A percentile compares a stretch with the other conserved stretches of the same genome.
These are phyloP conservation scores for Moricandia moricandioides DNA, from an alignment of 345 rosid genomes.

Conservation along the genomic window DNA sequence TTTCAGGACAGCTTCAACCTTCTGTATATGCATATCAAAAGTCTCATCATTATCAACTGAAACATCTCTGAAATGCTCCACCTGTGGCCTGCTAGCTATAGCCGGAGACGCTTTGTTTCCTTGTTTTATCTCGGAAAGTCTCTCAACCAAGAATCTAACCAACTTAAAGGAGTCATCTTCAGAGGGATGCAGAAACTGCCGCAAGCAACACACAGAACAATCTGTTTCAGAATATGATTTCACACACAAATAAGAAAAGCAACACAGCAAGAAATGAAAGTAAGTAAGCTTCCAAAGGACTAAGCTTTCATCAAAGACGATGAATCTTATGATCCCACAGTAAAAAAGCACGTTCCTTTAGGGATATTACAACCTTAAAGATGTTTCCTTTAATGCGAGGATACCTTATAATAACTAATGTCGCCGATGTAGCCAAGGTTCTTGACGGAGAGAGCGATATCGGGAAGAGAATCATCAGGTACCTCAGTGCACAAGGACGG, in stretches of 20 bases:
- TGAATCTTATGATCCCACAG: too few species aligned
- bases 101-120: conserved; percentile 31
- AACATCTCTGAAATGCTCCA: conserved; percentile 16
- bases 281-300: not conserved
- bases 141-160: conserved; percentile 70
- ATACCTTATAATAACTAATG: conserved; percentile 62
- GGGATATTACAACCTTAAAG: too few species aligned
- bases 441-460: conserved; percentile 50
- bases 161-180: conserved; percentile 63
- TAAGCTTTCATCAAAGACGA: too few species aligned
- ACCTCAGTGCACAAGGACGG: conserved; percentile 36
- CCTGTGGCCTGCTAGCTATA: conserved; percentile 26
- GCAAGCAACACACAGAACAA: conserved; percentile 61
- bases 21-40: conserved; percentile 44
- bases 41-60: conserved; percentile 33
- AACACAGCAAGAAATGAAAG: conserved; percentile 5
- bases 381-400: not conserved
- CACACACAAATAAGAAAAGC: conserved; percentile 50
- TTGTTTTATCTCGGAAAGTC: conserved; percentile 48
- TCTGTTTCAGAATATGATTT: conserved; percentile 61
- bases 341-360: too few species aligned
- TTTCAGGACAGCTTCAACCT: conserved; percentile 43
- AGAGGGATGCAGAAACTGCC: conserved; percentile 83
- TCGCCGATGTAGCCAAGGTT: conserved; percentile 64
- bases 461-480: conserved; percentile 48